Percentiles rank a stretch among this genome's conserved stretches.
These are phyloP conservation scores for Tricholoma bakamatsutake DNA, from an alignment of 768 basidiomycete species.

Conservation along the genomic window DNA sequence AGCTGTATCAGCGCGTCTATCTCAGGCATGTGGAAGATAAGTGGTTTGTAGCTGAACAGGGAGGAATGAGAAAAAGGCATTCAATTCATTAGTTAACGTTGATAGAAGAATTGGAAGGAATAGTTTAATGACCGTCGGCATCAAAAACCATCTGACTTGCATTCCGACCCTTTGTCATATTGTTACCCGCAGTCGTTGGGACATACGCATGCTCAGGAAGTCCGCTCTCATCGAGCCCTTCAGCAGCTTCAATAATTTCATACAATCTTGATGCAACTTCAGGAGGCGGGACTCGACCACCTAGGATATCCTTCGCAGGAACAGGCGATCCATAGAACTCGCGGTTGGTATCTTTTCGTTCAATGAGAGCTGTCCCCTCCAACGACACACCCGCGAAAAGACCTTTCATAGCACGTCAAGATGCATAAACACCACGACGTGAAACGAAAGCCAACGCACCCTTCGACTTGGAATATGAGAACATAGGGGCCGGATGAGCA, in stretches of 20 bases:
- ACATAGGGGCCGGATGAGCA: conserved; percentile 95
- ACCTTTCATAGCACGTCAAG: conserved; percentile 38
- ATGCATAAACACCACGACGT: neutral
- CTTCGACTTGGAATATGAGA: conserved; percentile 93
- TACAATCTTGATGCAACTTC: conserved; percentile 91
- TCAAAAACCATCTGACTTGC: conserved; percentile 68
- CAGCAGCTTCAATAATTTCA: conserved; percentile 95
- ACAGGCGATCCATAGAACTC: conserved; percentile 94
- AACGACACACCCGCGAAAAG: conserved; percentile 92
- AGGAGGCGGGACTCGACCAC: conserved; percentile 93
- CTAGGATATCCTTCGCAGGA: conserved; percentile 85
- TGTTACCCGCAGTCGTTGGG: conserved; percentile 58
- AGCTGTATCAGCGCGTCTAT: too few relatives aligned
- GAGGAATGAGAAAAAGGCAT: neutral
- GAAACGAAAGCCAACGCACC: conserved; percentile 40
- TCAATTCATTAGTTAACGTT: neutral
- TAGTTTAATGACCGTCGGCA: conserved; percentile 47
- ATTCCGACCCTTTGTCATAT: conserved; percentile 39
- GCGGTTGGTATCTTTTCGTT: conserved; percentile 92
- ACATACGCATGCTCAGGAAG: conserved; percentile 78
- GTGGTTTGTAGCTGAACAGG: conserved; percentile 1
- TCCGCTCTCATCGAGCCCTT: conserved; percentile 83
- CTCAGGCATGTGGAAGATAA: too few relatives aligned
- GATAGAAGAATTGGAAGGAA: neutral
- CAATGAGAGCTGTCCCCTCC: conserved; percentile 91